Evolutionary conservation across 768 basidiomycete genomes (phyloP).

Genomic region (Phlegmacium glaucopus): DNA sequence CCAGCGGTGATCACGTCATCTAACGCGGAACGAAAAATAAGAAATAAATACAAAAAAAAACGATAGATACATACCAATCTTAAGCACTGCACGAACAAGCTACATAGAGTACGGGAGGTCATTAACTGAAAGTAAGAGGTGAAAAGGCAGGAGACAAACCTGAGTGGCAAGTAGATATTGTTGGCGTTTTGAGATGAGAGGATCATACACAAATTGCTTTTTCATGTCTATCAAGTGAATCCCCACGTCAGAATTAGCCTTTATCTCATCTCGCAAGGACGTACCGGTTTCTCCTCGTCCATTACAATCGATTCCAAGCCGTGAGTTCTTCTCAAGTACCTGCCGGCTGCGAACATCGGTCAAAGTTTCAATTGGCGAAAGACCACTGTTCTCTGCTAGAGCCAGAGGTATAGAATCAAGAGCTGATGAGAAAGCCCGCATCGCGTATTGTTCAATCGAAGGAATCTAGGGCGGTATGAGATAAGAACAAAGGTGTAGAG

Average conservation of each 20-base stretch:
- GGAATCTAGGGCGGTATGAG: constrained; percentile 60
- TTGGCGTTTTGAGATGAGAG: constrained; percentile 94
- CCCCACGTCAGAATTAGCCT: neutral
- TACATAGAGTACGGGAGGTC: constrained; percentile 22
- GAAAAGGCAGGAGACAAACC: constrained; percentile 36
- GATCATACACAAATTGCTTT: constrained; percentile 95
- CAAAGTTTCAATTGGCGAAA: constrained; percentile 96
- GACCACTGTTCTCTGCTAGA: constrained; percentile 95
- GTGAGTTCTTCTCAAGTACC: constrained; percentile 79
- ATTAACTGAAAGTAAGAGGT: neutral
- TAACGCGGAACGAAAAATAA: constrained; percentile 23
- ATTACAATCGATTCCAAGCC: constrained; percentile 90
- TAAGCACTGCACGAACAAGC: constrained; percentile 84
- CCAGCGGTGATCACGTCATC: constrained; percentile 80
- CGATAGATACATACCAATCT: constrained; percentile 60
- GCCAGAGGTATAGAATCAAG: constrained; percentile 95
- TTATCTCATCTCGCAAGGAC: constrained; percentile 15
- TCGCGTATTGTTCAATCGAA: constrained; percentile 98
- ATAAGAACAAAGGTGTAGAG: neutral
- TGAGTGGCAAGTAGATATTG: constrained; percentile 97
- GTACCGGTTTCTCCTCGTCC: constrained; percentile 82
- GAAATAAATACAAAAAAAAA: neutral
- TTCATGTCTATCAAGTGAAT: constrained; percentile 76
- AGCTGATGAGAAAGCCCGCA: constrained; percentile 97
- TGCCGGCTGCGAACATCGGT: constrained; percentile 94